Base-by-base conservation (phyloP, 2,329 filamentous ascomycete genomes). In the Aspergillus carbonarius region DNA sequence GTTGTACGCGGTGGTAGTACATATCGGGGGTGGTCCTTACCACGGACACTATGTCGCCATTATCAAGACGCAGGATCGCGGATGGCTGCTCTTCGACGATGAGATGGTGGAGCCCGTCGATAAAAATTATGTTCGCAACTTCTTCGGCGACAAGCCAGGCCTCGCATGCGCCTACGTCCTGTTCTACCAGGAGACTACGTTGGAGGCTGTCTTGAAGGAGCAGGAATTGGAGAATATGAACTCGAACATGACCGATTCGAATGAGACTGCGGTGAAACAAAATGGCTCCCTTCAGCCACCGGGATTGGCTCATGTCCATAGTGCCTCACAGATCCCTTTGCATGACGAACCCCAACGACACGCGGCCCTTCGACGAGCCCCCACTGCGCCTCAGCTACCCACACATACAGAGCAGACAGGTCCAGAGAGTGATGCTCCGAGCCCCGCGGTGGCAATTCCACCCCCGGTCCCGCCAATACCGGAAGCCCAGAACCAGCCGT, bases 21-120 rank as follows among this genome's bases (percentile, higher is more conserved):
- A 99, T 70, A 98, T 99, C 63, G 95, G 95, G 54, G 92, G 92
- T 50, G 96, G 96, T 20, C 93, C 95, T 4, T 97, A 97, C 70
- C 95, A 99, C 71, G 95, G 95, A 4, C 95, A 99, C 74, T 99
- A 99, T 68, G 92, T 99, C 32, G 92, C 93, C 5, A 95, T 99
- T 55, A 93, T 99, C 80, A 99, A 99, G 78, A 98, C 95, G 0
- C 88, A 96, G 70, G 95, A 98, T 71, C 87, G 91, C 54, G 95
- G 95, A 27, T 99, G 95, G 95, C 79, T 99, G 42, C 79, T 99
- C 5, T 99, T 99, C 68, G 95, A 99, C 67, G 95, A 99, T 69
- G 95, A 99, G 77, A 92, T 98, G 86, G 95, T 99, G 4, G 95
- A 99, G 74, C 95, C 95, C 0, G 95, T 99, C 5, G 92, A 97